Evolutionary conservation across 179 eudicot species (phyloP).

Genomic region (Vitellaria paradoxa): DNA sequence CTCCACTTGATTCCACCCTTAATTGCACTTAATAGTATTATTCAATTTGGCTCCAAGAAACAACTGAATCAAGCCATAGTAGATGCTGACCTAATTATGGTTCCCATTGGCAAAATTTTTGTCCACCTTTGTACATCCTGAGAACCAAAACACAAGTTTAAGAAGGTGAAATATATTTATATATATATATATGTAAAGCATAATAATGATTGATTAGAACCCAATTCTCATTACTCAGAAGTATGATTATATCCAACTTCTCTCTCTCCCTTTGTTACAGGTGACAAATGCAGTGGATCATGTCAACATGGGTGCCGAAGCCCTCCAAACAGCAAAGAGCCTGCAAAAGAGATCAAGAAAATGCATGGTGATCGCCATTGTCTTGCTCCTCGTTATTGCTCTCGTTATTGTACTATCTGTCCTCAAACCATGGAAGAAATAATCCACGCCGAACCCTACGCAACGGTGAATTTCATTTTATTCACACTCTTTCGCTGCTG

Average conservation of each 20-base stretch:
- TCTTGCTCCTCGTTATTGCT: conserved; percentile 37
- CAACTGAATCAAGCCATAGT: too few species aligned
- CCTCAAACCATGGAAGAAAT: conserved; percentile 45
- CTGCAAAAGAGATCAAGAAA: conserved; percentile 55
- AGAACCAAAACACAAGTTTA: too few species aligned
- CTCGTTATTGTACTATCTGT: conserved; percentile 36
- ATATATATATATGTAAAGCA: too few species aligned
- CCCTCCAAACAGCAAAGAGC: conserved; percentile 43
- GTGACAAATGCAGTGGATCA: conserved; percentile 52
- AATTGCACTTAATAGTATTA: too few species aligned
- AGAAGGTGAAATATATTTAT: too few species aligned
- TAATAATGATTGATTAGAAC: too few species aligned
- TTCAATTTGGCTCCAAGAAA: too few species aligned
- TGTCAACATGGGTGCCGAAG: conserved; percentile 44
- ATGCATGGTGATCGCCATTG: conserved; percentile 53
- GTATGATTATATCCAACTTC: not conserved
- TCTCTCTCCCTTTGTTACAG: conserved; percentile 13
- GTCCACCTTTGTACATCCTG: too few species aligned
- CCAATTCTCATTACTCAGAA: too few species aligned
- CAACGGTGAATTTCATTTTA: not conserved
- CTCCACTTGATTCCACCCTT: too few species aligned
- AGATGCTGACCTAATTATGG: too few species aligned
- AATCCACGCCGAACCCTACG: not conserved
- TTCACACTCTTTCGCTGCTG: not conserved
- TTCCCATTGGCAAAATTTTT: too few species aligned